A percentile compares a stretch with the other conserved stretches of the same genome.
phyloP scores from a whole-genome alignment of 305 asterid genomes.

The Plantago coronopus region DNA sequence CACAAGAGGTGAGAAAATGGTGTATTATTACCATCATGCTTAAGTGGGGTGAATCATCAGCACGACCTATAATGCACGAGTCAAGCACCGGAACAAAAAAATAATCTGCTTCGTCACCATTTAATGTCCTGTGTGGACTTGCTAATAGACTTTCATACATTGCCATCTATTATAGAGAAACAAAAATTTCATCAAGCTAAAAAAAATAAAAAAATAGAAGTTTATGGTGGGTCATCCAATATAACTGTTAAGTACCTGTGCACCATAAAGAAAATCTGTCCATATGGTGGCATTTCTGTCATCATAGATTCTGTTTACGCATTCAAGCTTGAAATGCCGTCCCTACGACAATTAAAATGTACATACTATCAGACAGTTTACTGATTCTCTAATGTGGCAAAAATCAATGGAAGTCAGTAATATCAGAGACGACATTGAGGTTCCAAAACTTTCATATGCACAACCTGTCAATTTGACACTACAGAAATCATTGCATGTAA shows the following conservation, averaged over 20 bases:
- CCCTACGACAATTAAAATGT: slow-evolving; percentile 48
- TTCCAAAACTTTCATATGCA: too few species aligned
- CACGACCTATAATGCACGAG: slow-evolving; percentile 88
- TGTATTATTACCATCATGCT: slow-evolving; percentile 54
- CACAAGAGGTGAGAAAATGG: background rate
- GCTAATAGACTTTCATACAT: slow-evolving; percentile 80
- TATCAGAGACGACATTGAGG: too few species aligned
- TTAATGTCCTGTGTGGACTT: slow-evolving; percentile 78
- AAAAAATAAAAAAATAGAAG: background rate
- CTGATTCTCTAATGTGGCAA: slow-evolving; percentile 8
- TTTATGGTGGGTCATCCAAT: slow-evolving; percentile 7
- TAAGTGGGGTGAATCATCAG: slow-evolving; percentile 93
- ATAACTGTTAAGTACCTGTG: slow-evolving; percentile 59
- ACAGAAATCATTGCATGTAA: background rate
- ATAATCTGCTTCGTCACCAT: slow-evolving; percentile 92
- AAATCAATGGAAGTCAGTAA: background rate
- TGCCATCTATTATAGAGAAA: slow-evolving; percentile 62
- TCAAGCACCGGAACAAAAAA: slow-evolving; percentile 96
- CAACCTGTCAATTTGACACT: too few species aligned
- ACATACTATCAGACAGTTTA: slow-evolving; percentile 12
- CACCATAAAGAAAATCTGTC: slow-evolving; percentile 87
- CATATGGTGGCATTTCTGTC: slow-evolving; percentile 72
- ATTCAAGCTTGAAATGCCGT: slow-evolving; percentile 76
- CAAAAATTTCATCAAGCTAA: background rate
- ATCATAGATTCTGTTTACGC: slow-evolving; percentile 89